Conservation (phyloP, 2,329 filamentous ascomycete genomes). For the Zalaria sp. region DNA sequence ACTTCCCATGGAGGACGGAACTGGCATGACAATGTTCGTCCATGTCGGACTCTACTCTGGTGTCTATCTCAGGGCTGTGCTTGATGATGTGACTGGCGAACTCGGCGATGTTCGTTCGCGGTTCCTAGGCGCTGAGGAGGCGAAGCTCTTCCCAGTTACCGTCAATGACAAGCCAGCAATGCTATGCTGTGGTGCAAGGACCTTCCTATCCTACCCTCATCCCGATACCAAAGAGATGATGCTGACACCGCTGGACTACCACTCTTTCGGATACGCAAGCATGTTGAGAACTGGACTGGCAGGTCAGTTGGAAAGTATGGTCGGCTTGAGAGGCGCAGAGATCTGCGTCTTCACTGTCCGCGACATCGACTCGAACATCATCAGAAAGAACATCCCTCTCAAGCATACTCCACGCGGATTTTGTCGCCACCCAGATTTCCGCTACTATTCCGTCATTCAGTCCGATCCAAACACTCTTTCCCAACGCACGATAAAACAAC, state of each 20-base stretch:
- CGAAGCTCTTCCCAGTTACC: conserved; percentile 81
- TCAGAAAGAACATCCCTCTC: conserved; percentile 42
- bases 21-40: conserved; percentile 75
- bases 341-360: conserved; percentile 9
- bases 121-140: conserved; percentile 81
- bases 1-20: conserved; percentile 91
- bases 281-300: conserved; percentile 52
- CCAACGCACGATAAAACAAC: conserved; percentile 57
- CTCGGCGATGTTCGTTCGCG: conserved; percentile 88
- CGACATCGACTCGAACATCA: conserved; percentile 8
- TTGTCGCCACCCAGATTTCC: conserved; percentile 72
- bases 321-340: conserved; percentile 61
- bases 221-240: conserved; percentile 77
- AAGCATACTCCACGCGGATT: conserved; percentile 84
- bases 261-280: conserved; percentile 82
- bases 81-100: conserved; percentile 92
- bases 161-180: conserved; percentile 76
- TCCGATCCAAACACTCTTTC: conserved; percentile 85
- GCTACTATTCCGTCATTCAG: conserved; percentile 88
- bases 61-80: conserved; percentile 84
- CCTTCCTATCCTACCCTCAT: conserved; percentile 94
- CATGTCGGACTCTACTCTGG: conserved; percentile 94
- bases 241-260: conserved; percentile 81
- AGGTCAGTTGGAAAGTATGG: conserved; percentile 85
- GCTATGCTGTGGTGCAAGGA: conserved; percentile 76